These are phyloP conservation scores for Apiospora koreana DNA, from an alignment of 2,329 filamentous ascomycete genomes.

Conservation along the genomic window DNA sequence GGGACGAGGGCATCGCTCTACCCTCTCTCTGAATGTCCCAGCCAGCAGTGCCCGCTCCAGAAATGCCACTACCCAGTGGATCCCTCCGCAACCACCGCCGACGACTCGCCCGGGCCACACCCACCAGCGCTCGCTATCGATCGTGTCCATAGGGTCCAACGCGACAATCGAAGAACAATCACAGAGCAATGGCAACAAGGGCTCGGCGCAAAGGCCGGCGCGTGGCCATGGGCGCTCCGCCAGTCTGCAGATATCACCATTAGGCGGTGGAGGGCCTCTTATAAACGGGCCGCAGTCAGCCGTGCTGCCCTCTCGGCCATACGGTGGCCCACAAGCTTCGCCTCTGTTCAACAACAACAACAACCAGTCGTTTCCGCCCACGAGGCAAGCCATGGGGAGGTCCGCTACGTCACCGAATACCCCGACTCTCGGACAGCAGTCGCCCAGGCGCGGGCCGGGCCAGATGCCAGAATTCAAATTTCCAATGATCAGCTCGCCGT, in stretches of 20 bases:
- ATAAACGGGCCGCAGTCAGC: slow-evolving; percentile 46
- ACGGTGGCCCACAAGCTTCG: slow-evolving; percentile 43
- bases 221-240: slow-evolving; percentile 76
- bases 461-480: slow-evolving; percentile 59
- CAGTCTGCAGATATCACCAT: slow-evolving; percentile 74
- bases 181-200: slow-evolving; percentile 42
- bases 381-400: slow-evolving; percentile 43
- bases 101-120: slow-evolving; percentile 47
- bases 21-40: slow-evolving; percentile 64
- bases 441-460: slow-evolving; percentile 43
- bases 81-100: slow-evolving; percentile 26
- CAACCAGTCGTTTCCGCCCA: slow-evolving; percentile 51
- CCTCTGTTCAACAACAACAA: slow-evolving; percentile 55
- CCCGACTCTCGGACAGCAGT: slow-evolving; percentile 39
- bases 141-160: slow-evolving; percentile 72
- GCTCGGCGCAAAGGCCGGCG: slow-evolving; percentile 49
- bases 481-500: slow-evolving; percentile 48
- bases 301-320: slow-evolving; percentile 43
- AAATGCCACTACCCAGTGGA: slow-evolving; percentile 50
- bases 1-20: slow-evolving; percentile 67
- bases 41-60: slow-evolving; percentile 45
- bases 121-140: slow-evolving; percentile 78
- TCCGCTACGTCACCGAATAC: slow-evolving; percentile 47
- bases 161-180: slow-evolving; percentile 47
- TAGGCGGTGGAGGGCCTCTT: slow-evolving; percentile 34